Evolutionary conservation across 1,284 basidiomycete genomes (phyloP).

Genomic region (Trichosporon sp.): DNA sequence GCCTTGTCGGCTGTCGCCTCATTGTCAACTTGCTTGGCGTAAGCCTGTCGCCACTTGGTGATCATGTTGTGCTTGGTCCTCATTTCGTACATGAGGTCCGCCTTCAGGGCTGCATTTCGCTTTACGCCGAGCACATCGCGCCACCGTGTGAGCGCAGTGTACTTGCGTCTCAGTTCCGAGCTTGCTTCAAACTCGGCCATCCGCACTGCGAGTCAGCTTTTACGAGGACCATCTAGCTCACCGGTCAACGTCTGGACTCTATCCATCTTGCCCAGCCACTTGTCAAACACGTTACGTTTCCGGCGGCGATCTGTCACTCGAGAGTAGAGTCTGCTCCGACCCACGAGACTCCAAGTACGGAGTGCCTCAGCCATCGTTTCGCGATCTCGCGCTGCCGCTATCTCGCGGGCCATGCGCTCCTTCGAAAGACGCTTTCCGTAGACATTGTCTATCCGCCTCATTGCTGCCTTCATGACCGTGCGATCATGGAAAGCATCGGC

Average conservation of each 20-base stretch:
- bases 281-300: background rate
- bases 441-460: slow-evolving; percentile 15
- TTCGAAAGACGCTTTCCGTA: slow-evolving; percentile 2
- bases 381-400: slow-evolving; percentile 8
- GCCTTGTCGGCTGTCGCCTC: slow-evolving; percentile 31
- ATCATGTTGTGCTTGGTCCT: slow-evolving; percentile 16
- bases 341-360: slow-evolving; percentile 13
- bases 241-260: slow-evolving; percentile 1
- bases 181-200: slow-evolving; percentile 1
- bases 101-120: slow-evolving; percentile 22
- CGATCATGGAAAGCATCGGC: background rate
- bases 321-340: slow-evolving; percentile 13
- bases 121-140: slow-evolving; percentile 21
- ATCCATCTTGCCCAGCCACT: slow-evolving; percentile 10
- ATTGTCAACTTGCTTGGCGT: slow-evolving; percentile 19
- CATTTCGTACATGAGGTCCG: slow-evolving; percentile 24
- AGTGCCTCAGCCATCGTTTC: slow-evolving; percentile 12
- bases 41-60: slow-evolving; percentile 23
- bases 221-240: background rate
- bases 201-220: slow-evolving; percentile 8
- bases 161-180: background rate
- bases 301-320: slow-evolving; percentile 14
- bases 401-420: slow-evolving; percentile 1
- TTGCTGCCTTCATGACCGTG: background rate
- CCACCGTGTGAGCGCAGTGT: slow-evolving; percentile 26